Percentiles rank a stretch among this genome's conserved stretches.
Evolutionary conservation across 352 stramenopile genomes (phyloP).

Genomic region (Pythium scleroteichum): DNA sequence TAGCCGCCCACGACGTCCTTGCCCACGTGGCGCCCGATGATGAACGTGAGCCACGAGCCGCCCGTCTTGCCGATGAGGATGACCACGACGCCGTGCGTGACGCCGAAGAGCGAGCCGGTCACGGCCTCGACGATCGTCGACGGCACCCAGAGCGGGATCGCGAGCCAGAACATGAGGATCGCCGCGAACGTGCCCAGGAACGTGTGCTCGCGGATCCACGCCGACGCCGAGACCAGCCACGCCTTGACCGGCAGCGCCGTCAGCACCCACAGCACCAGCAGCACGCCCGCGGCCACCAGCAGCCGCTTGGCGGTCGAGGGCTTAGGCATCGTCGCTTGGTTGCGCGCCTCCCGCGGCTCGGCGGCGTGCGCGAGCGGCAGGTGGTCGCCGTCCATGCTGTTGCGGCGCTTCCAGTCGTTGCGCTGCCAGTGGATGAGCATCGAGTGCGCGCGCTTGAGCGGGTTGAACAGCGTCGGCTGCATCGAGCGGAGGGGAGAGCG

Average conservation of each 20-base stretch:
- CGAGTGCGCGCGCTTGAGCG: background rate
- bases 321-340: background rate
- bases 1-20: conserved; percentile 65
- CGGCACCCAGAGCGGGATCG: conserved; percentile 69
- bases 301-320: background rate
- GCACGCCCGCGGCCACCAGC: background rate
- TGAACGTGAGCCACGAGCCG: conserved; percentile 67
- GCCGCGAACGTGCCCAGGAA: conserved; percentile 52
- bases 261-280: conserved; percentile 35
- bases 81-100: conserved; percentile 48
- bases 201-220: conserved; percentile 54
- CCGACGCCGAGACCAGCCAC: conserved; percentile 39
- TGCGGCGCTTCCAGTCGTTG: conserved; percentile 19
- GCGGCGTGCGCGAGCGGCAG: conserved; percentile 3
- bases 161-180: conserved; percentile 58
- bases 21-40: conserved; percentile 53
- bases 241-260: conserved; percentile 44
- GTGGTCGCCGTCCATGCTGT: conserved; percentile 18
- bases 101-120: conserved; percentile 66
- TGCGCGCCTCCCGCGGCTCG: no score
- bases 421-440: conserved; percentile 15
- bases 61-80: conserved; percentile 69
- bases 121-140: conserved; percentile 68
- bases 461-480: conserved; percentile 17
- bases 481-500: background rate